phyloP scores from a whole-genome alignment of 2,329 filamentous ascomycete genomes.

The Aureobasidium sp. region DNA sequence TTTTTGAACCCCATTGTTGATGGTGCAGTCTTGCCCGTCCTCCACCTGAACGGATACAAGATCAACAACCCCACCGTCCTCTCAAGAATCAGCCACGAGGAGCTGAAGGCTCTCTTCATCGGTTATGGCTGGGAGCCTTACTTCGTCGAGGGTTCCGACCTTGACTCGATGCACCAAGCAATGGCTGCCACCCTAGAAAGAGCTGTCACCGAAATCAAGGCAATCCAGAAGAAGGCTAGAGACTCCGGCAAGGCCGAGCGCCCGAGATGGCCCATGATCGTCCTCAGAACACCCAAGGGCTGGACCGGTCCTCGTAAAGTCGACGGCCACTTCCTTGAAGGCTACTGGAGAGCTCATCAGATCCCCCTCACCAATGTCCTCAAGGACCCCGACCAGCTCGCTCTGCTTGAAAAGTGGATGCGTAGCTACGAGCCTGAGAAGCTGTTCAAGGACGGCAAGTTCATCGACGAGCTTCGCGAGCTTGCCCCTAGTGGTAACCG shows the following conservation, averaged over 20 bases:
- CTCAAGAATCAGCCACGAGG: conserved; percentile 63
- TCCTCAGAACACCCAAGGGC: conserved; percentile 69
- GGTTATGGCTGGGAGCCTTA: conserved; percentile 75
- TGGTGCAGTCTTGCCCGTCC: conserved; percentile 66
- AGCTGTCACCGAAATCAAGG: conserved; percentile 60
- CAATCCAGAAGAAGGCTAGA: conserved; percentile 62
- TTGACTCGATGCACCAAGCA: conserved; percentile 69
- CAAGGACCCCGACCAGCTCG: conserved; percentile 54
- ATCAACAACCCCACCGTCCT: conserved; percentile 73
- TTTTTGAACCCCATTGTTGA: conserved; percentile 73
- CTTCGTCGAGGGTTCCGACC: conserved; percentile 68
- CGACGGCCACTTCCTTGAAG: conserved; percentile 60
- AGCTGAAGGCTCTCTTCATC: conserved; percentile 58
- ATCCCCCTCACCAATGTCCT: conserved; percentile 64
- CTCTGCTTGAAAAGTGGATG: conserved; percentile 69
- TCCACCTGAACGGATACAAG: conserved; percentile 78
- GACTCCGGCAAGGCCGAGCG: conserved; percentile 60
- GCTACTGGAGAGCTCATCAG: conserved; percentile 71
- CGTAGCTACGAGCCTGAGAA: conserved; percentile 65
- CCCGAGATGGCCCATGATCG: conserved; percentile 69
- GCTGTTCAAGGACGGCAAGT: conserved; percentile 56
- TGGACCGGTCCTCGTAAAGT: conserved; percentile 69
- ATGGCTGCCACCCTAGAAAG: conserved; percentile 70
- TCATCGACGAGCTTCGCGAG: conserved; percentile 53
- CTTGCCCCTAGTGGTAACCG: conserved; percentile 56